A percentile compares a stretch with the other conserved stretches of the same genome.
These are phyloP conservation scores for Andrographis paniculata DNA, from an alignment of 305 asterid genomes.

Conservation along the genomic window DNA sequence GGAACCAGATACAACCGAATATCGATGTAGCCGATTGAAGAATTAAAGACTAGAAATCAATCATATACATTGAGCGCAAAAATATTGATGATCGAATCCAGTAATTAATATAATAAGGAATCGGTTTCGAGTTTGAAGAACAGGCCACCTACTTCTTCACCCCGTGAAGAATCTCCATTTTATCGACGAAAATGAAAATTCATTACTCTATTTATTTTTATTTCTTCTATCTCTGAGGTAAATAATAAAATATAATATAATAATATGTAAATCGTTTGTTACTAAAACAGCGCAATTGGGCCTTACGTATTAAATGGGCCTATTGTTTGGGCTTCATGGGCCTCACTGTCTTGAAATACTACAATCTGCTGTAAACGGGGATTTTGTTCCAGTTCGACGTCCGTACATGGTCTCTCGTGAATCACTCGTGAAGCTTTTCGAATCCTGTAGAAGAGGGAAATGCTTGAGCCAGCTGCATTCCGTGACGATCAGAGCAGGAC, in stretches of 20 bases:
- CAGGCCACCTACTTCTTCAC: conserved; percentile 9
- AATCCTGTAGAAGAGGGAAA: no score
- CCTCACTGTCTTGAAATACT: no score
- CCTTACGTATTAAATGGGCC: no score
- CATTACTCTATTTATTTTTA: background rate
- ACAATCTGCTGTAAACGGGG: no score
- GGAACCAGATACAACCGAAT: background rate
- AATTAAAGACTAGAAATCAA: background rate
- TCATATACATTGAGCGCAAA: conserved; percentile 7
- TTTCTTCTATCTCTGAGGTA: background rate
- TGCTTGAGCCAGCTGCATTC: no score
- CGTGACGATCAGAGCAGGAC: no score
- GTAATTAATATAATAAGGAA: background rate
- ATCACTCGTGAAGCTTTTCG: no score
- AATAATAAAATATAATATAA: background rate
- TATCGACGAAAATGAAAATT: background rate
- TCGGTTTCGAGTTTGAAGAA: conserved; percentile 6
- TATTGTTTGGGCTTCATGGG: no score
- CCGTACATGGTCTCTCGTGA: no score
- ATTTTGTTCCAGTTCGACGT: no score
- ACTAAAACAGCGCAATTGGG: no score
- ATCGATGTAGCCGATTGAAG: background rate
- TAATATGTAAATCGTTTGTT: background rate
- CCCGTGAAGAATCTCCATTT: background rate
- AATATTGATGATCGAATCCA: conserved; percentile 8